Conservation (phyloP, 169 alveolate genomes). For the Plasmodium adleri region DNA sequence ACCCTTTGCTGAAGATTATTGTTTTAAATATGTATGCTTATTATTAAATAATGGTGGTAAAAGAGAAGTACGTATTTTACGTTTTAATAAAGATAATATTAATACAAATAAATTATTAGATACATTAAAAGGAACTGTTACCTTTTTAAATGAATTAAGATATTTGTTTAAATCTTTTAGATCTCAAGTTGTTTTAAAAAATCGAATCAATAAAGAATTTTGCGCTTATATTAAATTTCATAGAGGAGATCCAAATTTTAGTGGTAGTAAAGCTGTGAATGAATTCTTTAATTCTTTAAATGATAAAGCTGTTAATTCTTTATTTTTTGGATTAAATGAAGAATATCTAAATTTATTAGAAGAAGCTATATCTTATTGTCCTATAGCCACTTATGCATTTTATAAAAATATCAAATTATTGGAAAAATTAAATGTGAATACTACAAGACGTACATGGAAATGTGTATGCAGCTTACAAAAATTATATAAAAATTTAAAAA, state of each 20-base stretch:
- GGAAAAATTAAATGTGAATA: conserved; percentile 54
- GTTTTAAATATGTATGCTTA: conserved; percentile 44
- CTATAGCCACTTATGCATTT: conserved; percentile 63
- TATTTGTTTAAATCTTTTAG: conserved; percentile 54
- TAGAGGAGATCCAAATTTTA: conserved; percentile 67
- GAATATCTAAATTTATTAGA: conserved; percentile 50
- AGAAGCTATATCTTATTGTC: conserved; percentile 74
- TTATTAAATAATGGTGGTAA: conserved; percentile 37
- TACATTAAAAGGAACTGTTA: conserved; percentile 65
- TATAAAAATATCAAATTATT: conserved; percentile 61
- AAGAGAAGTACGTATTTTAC: conserved; percentile 56
- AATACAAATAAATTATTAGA: conserved; percentile 67
- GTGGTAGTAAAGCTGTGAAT: conserved; percentile 73
- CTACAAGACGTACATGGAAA: conserved; percentile 71
- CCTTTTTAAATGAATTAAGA: conserved; percentile 62
- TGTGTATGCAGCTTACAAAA: conserved; percentile 49
- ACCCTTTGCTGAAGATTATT: conserved; percentile 47
- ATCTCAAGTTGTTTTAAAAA: conserved; percentile 62
- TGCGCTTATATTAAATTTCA: conserved; percentile 73
- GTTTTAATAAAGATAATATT: conserved; percentile 50
- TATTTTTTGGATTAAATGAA: conserved; percentile 64
- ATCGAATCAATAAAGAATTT: conserved; percentile 52
- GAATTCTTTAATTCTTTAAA: conserved; percentile 71
- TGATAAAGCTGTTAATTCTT: conserved; percentile 48
- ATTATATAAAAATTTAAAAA: conserved; percentile 62